Evolutionary conservation across 768 basidiomycete genomes (phyloP).

Genomic region (Trichaptum fuscoviolaceum): DNA sequence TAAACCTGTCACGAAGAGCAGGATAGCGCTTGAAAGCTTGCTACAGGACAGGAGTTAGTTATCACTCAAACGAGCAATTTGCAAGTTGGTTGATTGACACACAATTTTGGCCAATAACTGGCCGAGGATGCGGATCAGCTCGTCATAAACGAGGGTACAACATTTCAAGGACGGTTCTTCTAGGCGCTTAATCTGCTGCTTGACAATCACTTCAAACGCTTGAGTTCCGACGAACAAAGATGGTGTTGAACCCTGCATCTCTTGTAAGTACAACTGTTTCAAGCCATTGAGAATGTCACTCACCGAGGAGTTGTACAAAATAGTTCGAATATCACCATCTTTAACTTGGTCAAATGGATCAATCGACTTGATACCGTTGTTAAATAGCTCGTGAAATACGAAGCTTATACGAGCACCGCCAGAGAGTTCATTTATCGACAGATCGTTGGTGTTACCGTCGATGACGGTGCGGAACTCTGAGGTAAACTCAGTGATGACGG

Average conservation of each 20-base stretch:
- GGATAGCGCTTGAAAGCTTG: conserved; percentile 96
- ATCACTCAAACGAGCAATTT: conserved; percentile 1
- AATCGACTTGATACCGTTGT: conserved; percentile 90
- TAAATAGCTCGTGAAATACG: conserved; percentile 98
- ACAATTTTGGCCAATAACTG: conserved; percentile 90
- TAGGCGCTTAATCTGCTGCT: conserved; percentile 95
- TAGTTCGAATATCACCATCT: conserved; percentile 94
- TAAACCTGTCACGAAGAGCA: conserved; percentile 94
- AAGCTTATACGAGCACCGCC: conserved; percentile 98
- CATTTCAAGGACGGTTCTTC: conserved; percentile 94
- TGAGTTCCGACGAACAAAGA: conserved; percentile 94
- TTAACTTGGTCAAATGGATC: conserved; percentile 99
- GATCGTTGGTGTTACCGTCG: conserved; percentile 95
- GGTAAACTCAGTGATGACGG: conserved; percentile 98
- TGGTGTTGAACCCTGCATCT: conserved; percentile 84
- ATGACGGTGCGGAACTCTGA: conserved; percentile 95
- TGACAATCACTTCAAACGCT: conserved; percentile 98
- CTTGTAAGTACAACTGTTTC: background rate
- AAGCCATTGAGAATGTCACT: conserved; percentile 24
- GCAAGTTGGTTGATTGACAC: conserved; percentile 21
- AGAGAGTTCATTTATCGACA: conserved; percentile 93
- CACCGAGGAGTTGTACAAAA: conserved; percentile 96
- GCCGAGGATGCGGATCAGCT: conserved; percentile 91
- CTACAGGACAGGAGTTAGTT: conserved; percentile 34
- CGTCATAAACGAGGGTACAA: conserved; percentile 94